phyloP scores from a whole-genome alignment of 108 stramenopile species.

The Schizochytrium sp. region DNA sequence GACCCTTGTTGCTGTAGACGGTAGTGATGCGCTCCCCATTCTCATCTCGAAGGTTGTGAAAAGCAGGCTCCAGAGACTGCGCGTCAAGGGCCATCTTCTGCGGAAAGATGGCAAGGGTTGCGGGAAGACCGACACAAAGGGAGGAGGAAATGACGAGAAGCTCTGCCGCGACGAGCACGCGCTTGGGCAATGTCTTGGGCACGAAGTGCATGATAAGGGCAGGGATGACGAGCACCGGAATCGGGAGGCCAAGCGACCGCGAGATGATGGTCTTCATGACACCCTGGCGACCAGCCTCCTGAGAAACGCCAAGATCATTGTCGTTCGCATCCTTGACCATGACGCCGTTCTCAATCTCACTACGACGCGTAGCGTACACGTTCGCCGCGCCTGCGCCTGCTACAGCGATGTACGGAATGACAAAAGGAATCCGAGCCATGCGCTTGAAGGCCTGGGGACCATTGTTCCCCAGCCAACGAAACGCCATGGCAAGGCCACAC shows the following conservation, averaged over 20 bases:
- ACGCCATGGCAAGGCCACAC: background rate
- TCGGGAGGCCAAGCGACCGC: background rate
- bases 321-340: background rate
- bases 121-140: background rate
- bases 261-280: conserved; percentile 7
- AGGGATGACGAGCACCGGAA: background rate
- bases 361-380: background rate
- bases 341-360: conserved; percentile 5
- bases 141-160: background rate
- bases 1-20: conserved; percentile 14
- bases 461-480: background rate
- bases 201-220: background rate
- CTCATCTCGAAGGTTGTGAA: background rate
- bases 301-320: background rate
- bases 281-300: conserved; percentile 11
- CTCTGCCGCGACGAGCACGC: background rate
- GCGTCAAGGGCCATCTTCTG: background rate
- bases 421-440: background rate
- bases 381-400: background rate
- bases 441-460: background rate
- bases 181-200: background rate
- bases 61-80: background rate
- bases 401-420: background rate
- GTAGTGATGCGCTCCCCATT: background rate
- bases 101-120: background rate